Conservation (phyloP, 2,329 filamentous ascomycete genomes). For the Cytospora piceicola region DNA sequence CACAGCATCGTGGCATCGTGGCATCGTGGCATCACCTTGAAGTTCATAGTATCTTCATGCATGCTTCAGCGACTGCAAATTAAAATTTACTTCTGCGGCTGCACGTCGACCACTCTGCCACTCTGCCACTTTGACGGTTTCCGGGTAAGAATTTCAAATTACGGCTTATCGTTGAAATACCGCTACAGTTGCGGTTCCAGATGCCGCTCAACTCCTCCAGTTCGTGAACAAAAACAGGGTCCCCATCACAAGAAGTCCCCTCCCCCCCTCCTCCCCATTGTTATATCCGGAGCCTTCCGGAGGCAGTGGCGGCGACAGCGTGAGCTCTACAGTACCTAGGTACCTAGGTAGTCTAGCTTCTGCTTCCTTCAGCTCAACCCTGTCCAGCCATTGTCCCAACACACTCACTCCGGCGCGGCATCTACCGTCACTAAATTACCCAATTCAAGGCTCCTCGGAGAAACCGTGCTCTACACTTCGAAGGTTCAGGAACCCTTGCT, state of each 20-base stretch:
- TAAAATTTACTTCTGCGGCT: not conserved
- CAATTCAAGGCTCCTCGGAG: constrained; percentile 5
- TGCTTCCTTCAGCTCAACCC: not conserved
- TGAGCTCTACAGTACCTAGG: not conserved
- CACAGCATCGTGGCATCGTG: not conserved
- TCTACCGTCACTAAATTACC: not conserved
- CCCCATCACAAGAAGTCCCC: constrained; percentile 11
- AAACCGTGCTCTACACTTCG: constrained; percentile 15
- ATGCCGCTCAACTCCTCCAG: not conserved
- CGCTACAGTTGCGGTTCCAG: not conserved
- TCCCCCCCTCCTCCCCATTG: not conserved
- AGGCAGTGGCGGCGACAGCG: constrained; percentile 2
- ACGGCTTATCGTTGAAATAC: not conserved
- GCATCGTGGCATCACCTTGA: not conserved
- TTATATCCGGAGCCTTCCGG: too few relatives aligned
- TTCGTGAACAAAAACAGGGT: not conserved
- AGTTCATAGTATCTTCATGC: not conserved
- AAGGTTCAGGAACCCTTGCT: not conserved
- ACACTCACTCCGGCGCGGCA: constrained; percentile 6
- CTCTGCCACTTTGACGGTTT: not conserved
- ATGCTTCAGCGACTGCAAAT: not conserved
- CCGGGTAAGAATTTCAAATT: not conserved
- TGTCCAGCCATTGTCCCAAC: constrained; percentile 9
- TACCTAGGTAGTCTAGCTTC: constrained; percentile 1
- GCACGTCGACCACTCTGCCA: not conserved